Conservation (phyloP, 2,329 filamentous ascomycete genomes). For the Trichoderma oligosporum region DNA sequence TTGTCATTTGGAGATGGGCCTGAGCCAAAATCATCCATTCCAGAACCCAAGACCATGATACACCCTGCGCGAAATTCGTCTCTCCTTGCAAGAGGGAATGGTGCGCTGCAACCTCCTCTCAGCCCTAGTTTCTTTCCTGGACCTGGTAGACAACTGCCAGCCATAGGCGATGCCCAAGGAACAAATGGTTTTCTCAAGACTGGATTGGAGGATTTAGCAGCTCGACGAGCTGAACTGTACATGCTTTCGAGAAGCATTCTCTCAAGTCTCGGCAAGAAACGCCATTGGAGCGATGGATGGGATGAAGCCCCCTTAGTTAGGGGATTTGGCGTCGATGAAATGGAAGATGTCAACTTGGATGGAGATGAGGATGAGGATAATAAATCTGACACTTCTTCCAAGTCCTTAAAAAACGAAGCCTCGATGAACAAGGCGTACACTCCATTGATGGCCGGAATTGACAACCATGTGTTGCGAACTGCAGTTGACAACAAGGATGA, state of each 20-base stretch:
- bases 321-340: slow-evolving; percentile 42
- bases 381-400: neutral
- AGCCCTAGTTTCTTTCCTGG: slow-evolving; percentile 55
- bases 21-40: slow-evolving; percentile 60
- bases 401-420: slow-evolving; percentile 18
- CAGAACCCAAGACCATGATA: slow-evolving; percentile 67
- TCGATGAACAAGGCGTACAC: slow-evolving; percentile 9
- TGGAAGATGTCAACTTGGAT: slow-evolving; percentile 57
- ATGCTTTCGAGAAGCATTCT: slow-evolving; percentile 75
- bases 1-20: slow-evolving; percentile 44
- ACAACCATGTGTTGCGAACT: slow-evolving; percentile 52
- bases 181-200: slow-evolving; percentile 50
- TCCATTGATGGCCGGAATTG: slow-evolving; percentile 34
- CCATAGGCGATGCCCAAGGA: slow-evolving; percentile 37
- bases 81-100: slow-evolving; percentile 39
- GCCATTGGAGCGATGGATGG: slow-evolving; percentile 78
- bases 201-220: slow-evolving; percentile 78
- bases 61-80: slow-evolving; percentile 64
- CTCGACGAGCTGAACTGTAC: slow-evolving; percentile 76
- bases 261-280: slow-evolving; percentile 66
- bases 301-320: slow-evolving; percentile 51
- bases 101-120: slow-evolving; percentile 34
- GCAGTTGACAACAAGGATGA: slow-evolving; percentile 59
- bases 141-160: slow-evolving; percentile 38
- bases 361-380: slow-evolving; percentile 36